These are phyloP conservation scores for Lasiosphaeria hispida DNA, from an alignment of 495 filamentous ascomycete species.

Conservation along the genomic window DNA sequence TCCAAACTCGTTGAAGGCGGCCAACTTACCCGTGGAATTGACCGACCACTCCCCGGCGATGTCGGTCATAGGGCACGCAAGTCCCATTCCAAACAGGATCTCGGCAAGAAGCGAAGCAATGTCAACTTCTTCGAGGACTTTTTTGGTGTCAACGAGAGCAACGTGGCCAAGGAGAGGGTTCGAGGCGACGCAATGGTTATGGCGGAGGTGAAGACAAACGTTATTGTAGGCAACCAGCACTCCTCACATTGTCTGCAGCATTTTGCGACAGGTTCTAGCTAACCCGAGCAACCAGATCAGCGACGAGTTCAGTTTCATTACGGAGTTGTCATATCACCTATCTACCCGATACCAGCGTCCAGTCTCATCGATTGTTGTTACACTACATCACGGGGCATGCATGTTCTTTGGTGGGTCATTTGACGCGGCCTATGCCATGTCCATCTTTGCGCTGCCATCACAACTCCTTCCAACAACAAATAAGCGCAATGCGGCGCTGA, in stretches of 20 bases:
- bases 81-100: constrained; percentile 34
- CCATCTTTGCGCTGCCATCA: constrained; percentile 67
- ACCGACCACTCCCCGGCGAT: constrained; percentile 38
- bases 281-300: constrained; percentile 47
- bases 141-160: constrained; percentile 38
- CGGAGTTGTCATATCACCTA: constrained; percentile 64
- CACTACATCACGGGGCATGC: constrained; percentile 69
- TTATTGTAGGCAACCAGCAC: constrained; percentile 56
- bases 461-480: constrained; percentile 75
- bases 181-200: constrained; percentile 67
- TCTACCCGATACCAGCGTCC: constrained; percentile 71
- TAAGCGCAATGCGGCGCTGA: constrained; percentile 73
- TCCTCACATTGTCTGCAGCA: not conserved
- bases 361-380: constrained; percentile 68
- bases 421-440: constrained; percentile 77
- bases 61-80: constrained; percentile 17
- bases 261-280: not conserved
- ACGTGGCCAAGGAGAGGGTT: constrained; percentile 55
- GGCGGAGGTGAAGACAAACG: constrained; percentile 82
- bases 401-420: constrained; percentile 71
- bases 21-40: constrained; percentile 36
- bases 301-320: constrained; percentile 68
- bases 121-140: constrained; percentile 47
- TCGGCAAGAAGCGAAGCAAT: constrained; percentile 40
- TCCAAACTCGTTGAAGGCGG: constrained; percentile 40